Conservation (phyloP, 2,329 filamentous ascomycete genomes). For the Fusarium sacchari region DNA sequence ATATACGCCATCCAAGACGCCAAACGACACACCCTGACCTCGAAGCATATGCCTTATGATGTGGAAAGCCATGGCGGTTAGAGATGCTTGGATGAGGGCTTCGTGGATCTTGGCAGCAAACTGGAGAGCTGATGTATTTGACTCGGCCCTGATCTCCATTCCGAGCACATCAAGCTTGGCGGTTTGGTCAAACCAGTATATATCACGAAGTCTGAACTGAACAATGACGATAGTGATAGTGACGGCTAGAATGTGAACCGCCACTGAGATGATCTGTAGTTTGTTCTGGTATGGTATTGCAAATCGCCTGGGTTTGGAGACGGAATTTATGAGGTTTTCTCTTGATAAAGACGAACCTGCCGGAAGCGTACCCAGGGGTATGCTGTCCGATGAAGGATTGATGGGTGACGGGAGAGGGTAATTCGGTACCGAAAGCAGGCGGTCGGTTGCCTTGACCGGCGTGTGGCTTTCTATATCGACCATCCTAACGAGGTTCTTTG, state of each 20-base stretch:
- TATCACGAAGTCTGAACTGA: neutral
- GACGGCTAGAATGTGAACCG: accelerated
- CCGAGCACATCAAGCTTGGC: neutral
- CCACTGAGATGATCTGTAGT: neutral
- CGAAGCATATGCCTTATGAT: neutral
- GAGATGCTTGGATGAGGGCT: neutral
- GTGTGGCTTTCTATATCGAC: neutral
- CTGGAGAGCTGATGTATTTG: neutral
- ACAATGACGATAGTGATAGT: neutral
- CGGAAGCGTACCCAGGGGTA: neutral
- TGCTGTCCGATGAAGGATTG: neutral
- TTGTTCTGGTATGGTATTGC: neutral
- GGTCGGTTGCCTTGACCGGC: neutral
- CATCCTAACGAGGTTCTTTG: accelerated
- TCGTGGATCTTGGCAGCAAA: neutral
- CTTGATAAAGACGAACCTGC: accelerated
- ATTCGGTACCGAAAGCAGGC: accelerated
- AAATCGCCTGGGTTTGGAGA: neutral
- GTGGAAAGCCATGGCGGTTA: neutral
- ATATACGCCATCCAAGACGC: accelerated
- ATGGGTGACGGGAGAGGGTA: accelerated
- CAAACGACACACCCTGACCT: neutral
- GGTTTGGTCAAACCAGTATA: neutral
- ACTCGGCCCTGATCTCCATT: neutral
- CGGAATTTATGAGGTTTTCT: neutral